Evolutionary conservation across 495 filamentous ascomycete genomes (phyloP).

Genomic region (Lineolata rhizophorae): DNA sequence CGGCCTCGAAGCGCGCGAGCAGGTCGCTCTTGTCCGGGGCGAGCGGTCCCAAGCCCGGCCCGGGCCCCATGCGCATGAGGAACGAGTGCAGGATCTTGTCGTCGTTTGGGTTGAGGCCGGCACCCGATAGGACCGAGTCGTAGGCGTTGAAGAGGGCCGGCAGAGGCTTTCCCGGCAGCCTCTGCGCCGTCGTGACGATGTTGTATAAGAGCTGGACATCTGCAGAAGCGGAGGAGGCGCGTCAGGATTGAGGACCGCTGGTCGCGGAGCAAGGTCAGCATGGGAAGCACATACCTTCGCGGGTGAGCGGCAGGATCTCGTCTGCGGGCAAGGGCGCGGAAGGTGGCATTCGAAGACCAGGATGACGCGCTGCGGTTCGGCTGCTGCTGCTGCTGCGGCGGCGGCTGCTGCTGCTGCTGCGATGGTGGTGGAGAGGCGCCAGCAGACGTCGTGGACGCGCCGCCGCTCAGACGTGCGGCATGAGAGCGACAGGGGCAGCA

Average conservation of each 20-base stretch:
- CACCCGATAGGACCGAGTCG: constrained; percentile 41
- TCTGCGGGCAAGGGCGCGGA: too few relatives aligned
- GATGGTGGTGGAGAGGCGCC: too few relatives aligned
- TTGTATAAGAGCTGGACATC: constrained; percentile 62
- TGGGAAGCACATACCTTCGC: too few relatives aligned
- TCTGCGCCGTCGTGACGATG: constrained; percentile 50
- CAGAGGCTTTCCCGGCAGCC: constrained; percentile 43
- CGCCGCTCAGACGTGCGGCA: too few relatives aligned
- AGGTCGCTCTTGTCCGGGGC: constrained; percentile 23
- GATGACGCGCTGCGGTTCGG: too few relatives aligned
- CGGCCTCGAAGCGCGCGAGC: constrained; percentile 41
- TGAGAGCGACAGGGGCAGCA: too few relatives aligned
- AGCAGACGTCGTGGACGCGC: too few relatives aligned
- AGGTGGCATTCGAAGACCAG: too few relatives aligned
- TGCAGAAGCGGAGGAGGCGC: constrained; percentile 12
- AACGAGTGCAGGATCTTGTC: constrained; percentile 56
- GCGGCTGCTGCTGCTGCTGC: too few relatives aligned
- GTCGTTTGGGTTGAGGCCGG: constrained; percentile 46
- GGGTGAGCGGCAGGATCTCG: too few relatives aligned
- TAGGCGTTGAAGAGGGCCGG: constrained; percentile 65
- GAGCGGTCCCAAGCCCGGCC: constrained; percentile 29
- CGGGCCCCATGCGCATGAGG: constrained; percentile 55
- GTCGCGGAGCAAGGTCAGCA: constrained; percentile 39
- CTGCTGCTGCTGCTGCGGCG: too few relatives aligned
- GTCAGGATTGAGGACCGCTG: not conserved